Base-by-base conservation (phyloP, 2,329 filamentous ascomycete genomes). In the Fusarium albosuccineum region DNA sequence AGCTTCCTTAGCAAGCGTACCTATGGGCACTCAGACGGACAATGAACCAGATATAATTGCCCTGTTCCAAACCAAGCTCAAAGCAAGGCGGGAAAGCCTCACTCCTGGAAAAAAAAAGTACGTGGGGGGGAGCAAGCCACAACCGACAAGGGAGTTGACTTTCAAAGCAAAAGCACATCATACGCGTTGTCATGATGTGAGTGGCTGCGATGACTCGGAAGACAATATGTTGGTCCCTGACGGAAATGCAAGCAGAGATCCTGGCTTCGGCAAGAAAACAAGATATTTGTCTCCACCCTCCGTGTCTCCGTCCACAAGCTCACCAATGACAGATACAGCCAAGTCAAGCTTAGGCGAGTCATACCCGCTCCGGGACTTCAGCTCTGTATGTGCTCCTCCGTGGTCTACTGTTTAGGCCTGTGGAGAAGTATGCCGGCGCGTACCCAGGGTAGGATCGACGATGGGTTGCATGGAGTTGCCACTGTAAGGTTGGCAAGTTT, bases 11-110 rank as follows among this genome's bases (percentile, higher is more conserved):
- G 22, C 11, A 29, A 61, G 53, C 29, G 14, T 30, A 34, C 36
- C 30, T 29, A 34, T n/a, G 37, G 11, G 29, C 14, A 14, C 3
- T 13, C 1, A 9, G 22, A 68, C 48, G 65, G 56, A 65, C 3
- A 45, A 33, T 34, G 30, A 48, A 61, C 27, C 39, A 54, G 60
- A 62, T 70, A 67, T 70, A 70, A 33, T 33, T 46, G n/a, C 37
- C 60, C 66, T 54, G 45, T 17, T 46, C 27, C 29, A 3, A 57
- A 40, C 17, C 45, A 46, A 10, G 29, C 40, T 26, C 27, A 16
- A 53, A 60, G 16, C 51, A 42, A 52, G 51, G 45, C 40, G 57
- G 27, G 17, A 60, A 50, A 41, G 39, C 44, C 40, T 30, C 27
- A 36, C n/a, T 52, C 22, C 53, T 44, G 13, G 34, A 9, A 57